These are phyloP conservation scores for Bolboschoenoplectus hybrid DNA, from an alignment of 202 grass and related monocot species.

Conservation along the genomic window DNA sequence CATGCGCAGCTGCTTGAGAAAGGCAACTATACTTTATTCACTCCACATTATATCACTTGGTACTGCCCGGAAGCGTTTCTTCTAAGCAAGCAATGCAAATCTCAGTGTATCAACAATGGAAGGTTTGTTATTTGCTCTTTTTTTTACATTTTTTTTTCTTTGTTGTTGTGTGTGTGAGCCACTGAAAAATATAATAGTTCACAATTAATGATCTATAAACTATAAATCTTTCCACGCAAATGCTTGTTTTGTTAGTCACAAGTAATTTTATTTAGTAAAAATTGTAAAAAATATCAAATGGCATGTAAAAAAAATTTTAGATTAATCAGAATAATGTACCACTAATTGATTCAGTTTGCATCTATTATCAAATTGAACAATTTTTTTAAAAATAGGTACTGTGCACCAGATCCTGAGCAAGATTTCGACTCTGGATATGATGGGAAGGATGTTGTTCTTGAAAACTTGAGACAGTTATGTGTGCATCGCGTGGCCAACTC, in stretches of 20 bases:
- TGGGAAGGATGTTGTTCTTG: conserved; percentile 69
- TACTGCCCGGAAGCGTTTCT: conserved; percentile 66
- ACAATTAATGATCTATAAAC: neutral
- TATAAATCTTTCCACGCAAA: neutral
- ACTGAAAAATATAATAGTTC: neutral
- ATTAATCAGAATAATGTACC: neutral
- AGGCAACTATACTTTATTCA: conserved; percentile 65
- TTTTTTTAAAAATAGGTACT: conserved; percentile 49
- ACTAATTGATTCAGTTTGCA: neutral
- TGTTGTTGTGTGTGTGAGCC: neutral
- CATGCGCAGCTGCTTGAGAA: conserved; percentile 87
- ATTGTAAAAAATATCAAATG: neutral
- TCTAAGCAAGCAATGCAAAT: conserved; percentile 59
- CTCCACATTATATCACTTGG: conserved; percentile 97
- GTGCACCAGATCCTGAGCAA: conserved; percentile 81
- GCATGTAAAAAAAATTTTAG: neutral
- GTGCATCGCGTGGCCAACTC: conserved; percentile 78
- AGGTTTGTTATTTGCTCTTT: conserved; percentile 18
- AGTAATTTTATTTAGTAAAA: neutral
- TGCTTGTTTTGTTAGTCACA: neutral
- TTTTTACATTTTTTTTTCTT: neutral
- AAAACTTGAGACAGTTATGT: conserved; percentile 93
- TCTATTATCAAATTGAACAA: neutral
- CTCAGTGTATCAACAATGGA: conserved; percentile 86
- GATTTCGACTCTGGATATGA: conserved; percentile 62